Evolutionary conservation across 169 alveolate species (phyloP).

Genomic region (Perkinsus marinus): DNA sequence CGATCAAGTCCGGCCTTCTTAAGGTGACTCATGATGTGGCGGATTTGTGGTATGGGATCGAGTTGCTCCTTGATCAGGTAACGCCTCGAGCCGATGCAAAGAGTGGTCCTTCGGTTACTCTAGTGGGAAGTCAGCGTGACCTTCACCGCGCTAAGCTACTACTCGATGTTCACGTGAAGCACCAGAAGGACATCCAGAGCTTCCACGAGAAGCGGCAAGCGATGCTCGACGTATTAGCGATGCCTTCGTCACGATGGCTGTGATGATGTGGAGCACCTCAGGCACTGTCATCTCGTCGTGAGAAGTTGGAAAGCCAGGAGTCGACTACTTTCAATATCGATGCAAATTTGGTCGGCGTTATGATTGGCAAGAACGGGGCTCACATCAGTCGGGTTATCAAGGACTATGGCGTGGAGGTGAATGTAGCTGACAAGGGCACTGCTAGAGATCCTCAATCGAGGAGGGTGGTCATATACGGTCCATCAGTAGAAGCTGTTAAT

Average conservation of each 20-base stretch:
- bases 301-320: background rate
- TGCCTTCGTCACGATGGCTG: background rate
- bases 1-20: background rate
- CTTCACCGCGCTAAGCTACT: background rate
- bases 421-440: background rate
- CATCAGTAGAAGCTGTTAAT: background rate
- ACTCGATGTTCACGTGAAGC: background rate
- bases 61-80: background rate
- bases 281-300: background rate
- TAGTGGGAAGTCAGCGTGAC: background rate
- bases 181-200: background rate
- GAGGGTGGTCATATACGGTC: background rate
- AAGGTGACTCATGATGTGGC: background rate
- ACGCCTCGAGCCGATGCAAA: background rate
- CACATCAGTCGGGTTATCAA: background rate
- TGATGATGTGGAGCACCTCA: background rate
- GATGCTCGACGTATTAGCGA: background rate
- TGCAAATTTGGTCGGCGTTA: background rate
- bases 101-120: background rate
- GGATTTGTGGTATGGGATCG: too few relatives aligned
- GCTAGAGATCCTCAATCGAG: background rate
- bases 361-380: background rate
- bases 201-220: background rate
- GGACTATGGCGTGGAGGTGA: background rate
- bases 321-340: background rate